These are phyloP conservation scores for Tieghemiomyces parasiticus DNA, from an alignment of 192 early-diverging fungal genomes.

Conservation along the genomic window DNA sequence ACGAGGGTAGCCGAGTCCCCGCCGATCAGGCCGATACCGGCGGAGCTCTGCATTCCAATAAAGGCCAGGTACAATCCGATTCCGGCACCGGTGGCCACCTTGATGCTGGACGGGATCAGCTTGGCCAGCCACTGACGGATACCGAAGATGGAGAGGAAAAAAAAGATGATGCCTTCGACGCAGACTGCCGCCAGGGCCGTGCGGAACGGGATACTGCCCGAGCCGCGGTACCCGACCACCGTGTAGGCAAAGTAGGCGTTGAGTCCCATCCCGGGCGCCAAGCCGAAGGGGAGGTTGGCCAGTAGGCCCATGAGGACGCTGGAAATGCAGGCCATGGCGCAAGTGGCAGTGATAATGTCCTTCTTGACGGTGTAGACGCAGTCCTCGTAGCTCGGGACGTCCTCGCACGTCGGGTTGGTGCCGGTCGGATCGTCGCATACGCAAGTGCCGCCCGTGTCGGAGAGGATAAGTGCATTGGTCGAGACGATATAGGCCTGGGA, in stretches of 20 bases:
- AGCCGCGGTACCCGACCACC: slow-evolving; percentile 65
- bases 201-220: slow-evolving; percentile 53
- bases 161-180: slow-evolving; percentile 69
- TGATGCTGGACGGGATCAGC: slow-evolving; percentile 51
- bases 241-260: slow-evolving; percentile 77
- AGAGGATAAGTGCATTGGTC: slow-evolving; percentile 58
- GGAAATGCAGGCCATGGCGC: slow-evolving; percentile 46
- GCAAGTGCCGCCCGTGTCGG: slow-evolving; percentile 65
- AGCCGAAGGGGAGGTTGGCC: slow-evolving; percentile 61
- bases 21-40: slow-evolving; percentile 63
- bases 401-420: slow-evolving; percentile 37
- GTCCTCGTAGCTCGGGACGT: slow-evolving; percentile 37
- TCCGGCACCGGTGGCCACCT: slow-evolving; percentile 56
- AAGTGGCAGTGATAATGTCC: slow-evolving; percentile 59
- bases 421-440: slow-evolving; percentile 35
- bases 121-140: slow-evolving; percentile 69
- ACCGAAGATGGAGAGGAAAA: slow-evolving; percentile 56
- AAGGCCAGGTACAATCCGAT: slow-evolving; percentile 68
- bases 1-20: slow-evolving; percentile 48
- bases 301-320: slow-evolving; percentile 48
- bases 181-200: slow-evolving; percentile 62
- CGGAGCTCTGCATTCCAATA: slow-evolving; percentile 64
- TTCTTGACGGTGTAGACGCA: slow-evolving; percentile 47
- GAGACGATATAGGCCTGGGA: slow-evolving; percentile 42
- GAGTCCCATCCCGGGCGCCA: slow-evolving; percentile 74